A percentile compares a stretch with the other conserved stretches of the same genome.
Evolutionary conservation across 169 alveolate genomes (phyloP).

Genomic region (Plasmodium sp.): DNA sequence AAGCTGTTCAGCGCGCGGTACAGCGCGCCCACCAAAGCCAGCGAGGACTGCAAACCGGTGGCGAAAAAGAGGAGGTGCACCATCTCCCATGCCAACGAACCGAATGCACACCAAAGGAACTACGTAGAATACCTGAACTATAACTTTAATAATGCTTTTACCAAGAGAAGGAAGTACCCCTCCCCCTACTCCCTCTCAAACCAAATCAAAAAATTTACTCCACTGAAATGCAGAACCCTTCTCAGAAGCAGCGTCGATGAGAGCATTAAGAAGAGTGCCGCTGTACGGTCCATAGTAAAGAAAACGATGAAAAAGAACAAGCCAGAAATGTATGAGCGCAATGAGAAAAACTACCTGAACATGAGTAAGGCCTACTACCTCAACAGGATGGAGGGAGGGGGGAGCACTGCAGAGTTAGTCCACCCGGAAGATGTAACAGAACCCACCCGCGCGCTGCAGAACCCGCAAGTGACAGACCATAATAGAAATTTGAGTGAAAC

Average conservation of each 20-base stretch:
- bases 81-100: constrained; percentile 6
- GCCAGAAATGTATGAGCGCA: not conserved
- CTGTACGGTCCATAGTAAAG: constrained; percentile 31
- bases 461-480: not conserved
- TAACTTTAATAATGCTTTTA: constrained; percentile 40
- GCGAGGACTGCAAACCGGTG: constrained; percentile 20
- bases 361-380: constrained; percentile 14
- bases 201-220: constrained; percentile 2
- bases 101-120: not conserved
- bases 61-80: constrained; percentile 56
- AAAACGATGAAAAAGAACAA: constrained; percentile 17
- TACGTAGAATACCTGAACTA: constrained; percentile 23
- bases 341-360: not conserved
- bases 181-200: not conserved
- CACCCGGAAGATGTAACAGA: not conserved
- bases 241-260: constrained; percentile 48
- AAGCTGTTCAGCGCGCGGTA: constrained; percentile 22
- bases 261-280: constrained; percentile 47
- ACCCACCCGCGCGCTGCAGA: not conserved
- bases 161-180: constrained; percentile 26
- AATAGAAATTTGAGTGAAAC: constrained; percentile 18
- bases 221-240: constrained; percentile 20
- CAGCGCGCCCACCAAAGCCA: constrained; percentile 19
- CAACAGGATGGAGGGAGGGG: not conserved
- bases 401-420: not conserved